Base-by-base conservation (phyloP, 2,329 filamentous ascomycete species). In the Trichoderma atrobrunneum region DNA sequence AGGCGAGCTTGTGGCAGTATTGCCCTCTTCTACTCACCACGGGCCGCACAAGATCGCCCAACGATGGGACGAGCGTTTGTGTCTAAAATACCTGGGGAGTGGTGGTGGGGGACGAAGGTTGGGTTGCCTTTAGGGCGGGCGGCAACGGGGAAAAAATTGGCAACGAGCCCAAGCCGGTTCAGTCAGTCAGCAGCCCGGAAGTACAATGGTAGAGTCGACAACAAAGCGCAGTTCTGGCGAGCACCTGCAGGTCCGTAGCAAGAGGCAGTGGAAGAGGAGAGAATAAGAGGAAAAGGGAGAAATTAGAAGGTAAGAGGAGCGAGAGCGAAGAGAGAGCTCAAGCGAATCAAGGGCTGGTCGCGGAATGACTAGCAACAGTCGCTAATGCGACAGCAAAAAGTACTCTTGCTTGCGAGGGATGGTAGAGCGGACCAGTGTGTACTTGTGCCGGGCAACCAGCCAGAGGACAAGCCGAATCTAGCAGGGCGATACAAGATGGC, bases 1-100 rank as follows among this genome's bases (percentile, higher is more conserved):
- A 81, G 78, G 80, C 75, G 77, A 74, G 18, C 72, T 76, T 75
- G 76, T 76, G 75, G 75, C 73, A 76, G 77, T 43, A 77, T 79
- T 80, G 79, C 81, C 81, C 80, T 85, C 81, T 79, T 60, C 57
- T 60, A 81, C 85, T 82, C 82, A 79, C 84, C 81, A 86, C 84
- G 76, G 82, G 83, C 82, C 80, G 78, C 73, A 76, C 77, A 77
- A 83, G 81, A 84, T 78, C 80, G 84, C 80, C 83, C 81, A 83
- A 85, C 82, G 66, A 70, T 61, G 28, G 36, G 65, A 26, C 77
- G 83, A 84, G 83, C 81, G 81, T 78, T 79, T 75, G 73, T 72
- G 21, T 43, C 74, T 76, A 71, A 43, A 71, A 72, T 39, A 70
- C 32, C 59, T 73, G 62, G 63, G 73, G 70, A 73, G 63, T 72